Percentiles rank a stretch among this genome's conserved stretches.
Conservation (phyloP, 768 basidiomycete genomes). For the Paxillus rubicundulus region DNA sequence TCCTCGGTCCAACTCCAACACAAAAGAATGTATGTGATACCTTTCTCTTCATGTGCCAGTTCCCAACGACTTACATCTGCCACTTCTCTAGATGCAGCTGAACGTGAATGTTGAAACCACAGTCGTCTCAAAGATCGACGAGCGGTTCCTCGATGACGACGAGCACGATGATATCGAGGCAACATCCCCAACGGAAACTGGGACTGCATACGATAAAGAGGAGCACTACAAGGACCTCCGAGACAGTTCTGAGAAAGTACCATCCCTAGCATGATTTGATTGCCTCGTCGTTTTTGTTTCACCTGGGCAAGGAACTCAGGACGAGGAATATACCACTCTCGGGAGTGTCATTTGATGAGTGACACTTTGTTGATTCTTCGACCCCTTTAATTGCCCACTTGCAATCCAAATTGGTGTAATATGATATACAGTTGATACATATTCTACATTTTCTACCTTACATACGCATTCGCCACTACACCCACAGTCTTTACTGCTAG, state of each 20-base stretch:
- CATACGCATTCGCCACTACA: conserved; percentile 1
- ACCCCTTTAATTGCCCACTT: not conserved
- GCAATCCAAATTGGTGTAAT: not conserved
- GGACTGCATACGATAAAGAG: conserved; percentile 11
- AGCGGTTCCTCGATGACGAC: conserved; percentile 13
- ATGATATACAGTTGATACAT: not conserved
- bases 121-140: conserved; percentile 31
- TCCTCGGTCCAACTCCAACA: conserved; percentile 17
- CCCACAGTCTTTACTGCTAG: conserved; percentile 1
- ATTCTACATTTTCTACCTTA: not conserved
- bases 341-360: not conserved
- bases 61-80: not conserved
- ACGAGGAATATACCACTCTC: not conserved
- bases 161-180: conserved; percentile 23
- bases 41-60: not conserved
- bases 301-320: not conserved
- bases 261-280: conserved; percentile 7
- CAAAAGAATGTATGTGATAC: conserved; percentile 23
- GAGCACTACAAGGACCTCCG: conserved; percentile 9
- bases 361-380: not conserved
- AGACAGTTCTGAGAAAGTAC: conserved; percentile 21
- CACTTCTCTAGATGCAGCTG: conserved; percentile 9
- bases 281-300: not conserved
- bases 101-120: conserved; percentile 36
- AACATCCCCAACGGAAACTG: conserved; percentile 2